Base-by-base conservation (phyloP, 345 rosid genomes). In the Hibiscus mutabilis region DNA sequence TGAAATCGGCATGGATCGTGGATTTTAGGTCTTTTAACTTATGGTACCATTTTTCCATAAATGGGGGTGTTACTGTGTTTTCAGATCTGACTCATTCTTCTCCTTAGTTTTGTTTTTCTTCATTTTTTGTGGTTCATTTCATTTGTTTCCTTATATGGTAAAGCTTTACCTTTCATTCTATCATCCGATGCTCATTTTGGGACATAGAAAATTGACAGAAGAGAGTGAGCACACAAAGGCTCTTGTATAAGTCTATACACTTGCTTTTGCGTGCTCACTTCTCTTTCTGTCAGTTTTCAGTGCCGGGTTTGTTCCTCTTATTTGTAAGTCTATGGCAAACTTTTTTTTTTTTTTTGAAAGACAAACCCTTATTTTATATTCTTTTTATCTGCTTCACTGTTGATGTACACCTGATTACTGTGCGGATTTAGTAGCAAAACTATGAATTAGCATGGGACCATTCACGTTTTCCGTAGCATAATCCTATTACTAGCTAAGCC, bases 201-300 rank as follows among this genome's bases (percentile, higher is more conserved):
- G 78, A 77, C 82, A 79, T 71, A 31, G 89, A 90, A 90, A 79
- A 37, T 83, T 92, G 98, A 92, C 98, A 92, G 98, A 92, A 92
- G 98, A 92, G 98, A 92, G 98, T 90, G 98, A 90, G 98, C 98
- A 92, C 96, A 84, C 92, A 88, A 88, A 81, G 84, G 88, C 84
- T 81, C 73, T 85, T 79, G 89, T 87, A 89, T 85, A 78, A 76
- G 57, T 33, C 60, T 85, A 82, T 90, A 83, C 88, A 67, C 53
- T 73, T 92, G 87, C 94, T 86, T 86, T 84, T 90, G 89, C 79
- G 98, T 92, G 98, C 96, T 90, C 96, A 92, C 86, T 75, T 79
- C 94, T 92, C 98, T 87, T 80, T 80, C 88, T 88, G 98, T 92
- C 98, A 90, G 86, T 78, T 89, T 89, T 87, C 87, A 83, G 78